Conservation (phyloP, 192 early-diverging fungal genomes). For the Umbelopsis ramanniana region DNA sequence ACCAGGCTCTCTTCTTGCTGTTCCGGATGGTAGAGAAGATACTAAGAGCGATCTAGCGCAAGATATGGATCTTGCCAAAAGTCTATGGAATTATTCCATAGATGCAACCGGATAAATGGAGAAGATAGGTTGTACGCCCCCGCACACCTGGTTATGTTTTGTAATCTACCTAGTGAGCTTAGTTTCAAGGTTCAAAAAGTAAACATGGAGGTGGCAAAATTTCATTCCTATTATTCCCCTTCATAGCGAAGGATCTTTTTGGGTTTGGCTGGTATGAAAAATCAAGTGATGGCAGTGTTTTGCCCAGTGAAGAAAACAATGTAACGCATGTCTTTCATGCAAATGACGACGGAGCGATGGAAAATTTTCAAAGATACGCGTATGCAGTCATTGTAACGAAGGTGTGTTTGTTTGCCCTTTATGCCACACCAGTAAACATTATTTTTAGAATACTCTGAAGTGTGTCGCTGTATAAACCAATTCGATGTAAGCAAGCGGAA, state of each 20-base stretch:
- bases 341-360: not conserved
- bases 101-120: not conserved
- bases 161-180: too few relatives aligned
- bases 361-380: not conserved
- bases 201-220: not conserved
- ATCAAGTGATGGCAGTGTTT: not conserved
- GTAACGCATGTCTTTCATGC: not conserved
- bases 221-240: too few relatives aligned
- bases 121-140: not conserved
- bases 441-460: not conserved
- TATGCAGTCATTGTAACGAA: not conserved
- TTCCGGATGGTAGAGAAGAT: slow-evolving; percentile 12
- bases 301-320: not conserved
- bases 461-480: not conserved
- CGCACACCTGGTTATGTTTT: not conserved
- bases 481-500: too few relatives aligned
- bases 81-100: not conserved
- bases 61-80: not conserved
- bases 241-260: too few relatives aligned
- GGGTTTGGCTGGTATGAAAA: not conserved
- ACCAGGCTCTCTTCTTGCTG: not conserved
- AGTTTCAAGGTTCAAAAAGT: not conserved
- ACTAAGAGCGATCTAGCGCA: slow-evolving; percentile 4
- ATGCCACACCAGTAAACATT: not conserved
- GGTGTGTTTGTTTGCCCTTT: not conserved